A percentile compares a stretch with the other conserved stretches of the same genome.
These are phyloP conservation scores for Myxozyma vanderwaltii DNA, from an alignment of 805 yeast species.

Conservation along the genomic window DNA sequence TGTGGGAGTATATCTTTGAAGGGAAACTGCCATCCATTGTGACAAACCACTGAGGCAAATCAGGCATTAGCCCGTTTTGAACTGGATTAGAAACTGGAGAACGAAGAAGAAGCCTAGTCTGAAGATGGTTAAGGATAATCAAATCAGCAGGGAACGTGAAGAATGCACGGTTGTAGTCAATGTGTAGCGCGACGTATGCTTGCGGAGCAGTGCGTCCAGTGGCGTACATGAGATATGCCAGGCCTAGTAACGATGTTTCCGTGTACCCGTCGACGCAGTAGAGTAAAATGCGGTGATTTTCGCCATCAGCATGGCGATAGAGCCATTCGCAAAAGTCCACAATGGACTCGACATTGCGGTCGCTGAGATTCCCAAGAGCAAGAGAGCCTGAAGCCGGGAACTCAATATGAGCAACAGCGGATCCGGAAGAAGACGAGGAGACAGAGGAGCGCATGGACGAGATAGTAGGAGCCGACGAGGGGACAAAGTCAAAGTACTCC, in stretches of 20 bases:
- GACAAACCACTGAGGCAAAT: conserved; percentile 40
- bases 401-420: conserved; percentile 36
- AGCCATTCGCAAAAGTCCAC: conserved; percentile 71
- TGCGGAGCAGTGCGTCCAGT: conserved; percentile 62
- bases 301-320: conserved; percentile 42
- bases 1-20: conserved; percentile 76
- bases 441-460: not conserved
- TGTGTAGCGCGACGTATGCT: conserved; percentile 66
- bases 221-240: conserved; percentile 72
- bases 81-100: conserved; percentile 43
- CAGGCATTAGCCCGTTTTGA: conserved; percentile 9
- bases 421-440: not conserved
- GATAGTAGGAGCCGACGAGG: not conserved
- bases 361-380: conserved; percentile 69
- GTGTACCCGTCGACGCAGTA: conserved; percentile 92
- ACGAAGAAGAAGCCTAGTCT: conserved; percentile 57
- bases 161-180: conserved; percentile 70
- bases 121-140: conserved; percentile 62
- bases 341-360: conserved; percentile 62
- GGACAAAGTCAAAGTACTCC: conserved; percentile 8
- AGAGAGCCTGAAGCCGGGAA: conserved; percentile 87
- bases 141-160: conserved; percentile 81
- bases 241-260: conserved; percentile 75
- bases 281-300: conserved; percentile 49
- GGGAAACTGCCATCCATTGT: conserved; percentile 70